Conservation (phyloP, 1,139 yeast genomes). For the Hyphopichia buzzinii region DNA sequence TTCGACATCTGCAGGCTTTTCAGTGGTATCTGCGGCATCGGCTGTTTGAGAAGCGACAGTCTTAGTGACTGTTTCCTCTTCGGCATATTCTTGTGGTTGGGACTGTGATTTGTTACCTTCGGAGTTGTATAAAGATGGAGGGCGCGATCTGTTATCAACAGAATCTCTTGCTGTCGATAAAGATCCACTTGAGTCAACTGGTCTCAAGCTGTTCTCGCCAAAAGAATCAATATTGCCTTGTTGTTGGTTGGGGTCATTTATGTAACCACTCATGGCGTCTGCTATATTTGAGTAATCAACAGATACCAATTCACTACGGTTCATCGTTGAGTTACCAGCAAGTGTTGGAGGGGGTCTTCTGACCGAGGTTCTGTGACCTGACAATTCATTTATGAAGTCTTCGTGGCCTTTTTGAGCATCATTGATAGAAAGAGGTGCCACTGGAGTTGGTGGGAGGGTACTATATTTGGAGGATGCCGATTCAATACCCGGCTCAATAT, state of each 20-base stretch:
- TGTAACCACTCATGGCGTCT: slow-evolving; percentile 25
- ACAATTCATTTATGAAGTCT: slow-evolving; percentile 23
- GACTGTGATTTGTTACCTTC: background rate
- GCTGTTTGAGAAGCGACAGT: slow-evolving; percentile 11
- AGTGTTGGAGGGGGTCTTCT: slow-evolving; percentile 32
- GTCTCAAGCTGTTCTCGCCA: slow-evolving; percentile 18
- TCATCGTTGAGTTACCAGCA: slow-evolving; percentile 11
- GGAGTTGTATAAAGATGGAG: background rate
- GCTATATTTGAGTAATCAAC: slow-evolving; percentile 28
- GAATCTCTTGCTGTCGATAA: slow-evolving; percentile 39
- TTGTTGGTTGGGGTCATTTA: slow-evolving; percentile 7
- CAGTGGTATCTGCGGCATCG: slow-evolving; percentile 9
- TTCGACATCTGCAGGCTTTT: no score
- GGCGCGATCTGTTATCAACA: slow-evolving; percentile 10
- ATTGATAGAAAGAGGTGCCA: slow-evolving; percentile 25
- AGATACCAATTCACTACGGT: slow-evolving; percentile 19
- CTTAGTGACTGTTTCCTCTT: no score
- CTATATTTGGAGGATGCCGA: background rate
- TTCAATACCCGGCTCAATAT: slow-evolving; percentile 9
- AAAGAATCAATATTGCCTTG: slow-evolving; percentile 4
- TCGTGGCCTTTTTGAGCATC: slow-evolving; percentile 29
- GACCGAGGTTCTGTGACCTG: slow-evolving; percentile 33
- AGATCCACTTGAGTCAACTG: slow-evolving; percentile 35
- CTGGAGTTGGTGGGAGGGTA: slow-evolving; percentile 23
- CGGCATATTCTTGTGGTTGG: slow-evolving; percentile 6